Evolutionary conservation across 2,329 filamentous ascomycete genomes (phyloP), one percentile per base, ranked within the genome.

Genomic region (Colletotrichum graminicola): DNA sequence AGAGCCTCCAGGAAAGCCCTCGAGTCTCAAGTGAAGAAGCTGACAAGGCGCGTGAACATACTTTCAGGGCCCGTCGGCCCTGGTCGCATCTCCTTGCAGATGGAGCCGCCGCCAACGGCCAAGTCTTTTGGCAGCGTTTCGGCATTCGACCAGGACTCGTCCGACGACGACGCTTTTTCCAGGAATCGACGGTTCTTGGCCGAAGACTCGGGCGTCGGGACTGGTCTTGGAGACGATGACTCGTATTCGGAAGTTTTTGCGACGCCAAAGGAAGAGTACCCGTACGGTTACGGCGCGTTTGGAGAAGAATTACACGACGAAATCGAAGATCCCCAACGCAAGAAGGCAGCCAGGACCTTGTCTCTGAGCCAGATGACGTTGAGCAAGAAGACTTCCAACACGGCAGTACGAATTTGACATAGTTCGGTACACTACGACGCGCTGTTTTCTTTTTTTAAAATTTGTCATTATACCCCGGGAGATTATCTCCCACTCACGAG

Each of bases 311-410:
- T 83, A 73, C 78, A 71, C 49, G 79, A 76, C 32, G 82, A 82
- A 34, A 81, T 81, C 26, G 80, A 82, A 61, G 79, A 80, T 12
- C 75, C 79, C 26, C 80, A 78, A 56, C 79, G 81, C 62, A 86
- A 87, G 73, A 88, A 83, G 77, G 89, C 90, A 1, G 89, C 88
- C 29, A 87, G 88, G 74, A 91, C 89, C 54, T 84, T 94, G 76
- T 93, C 88, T 36, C 82, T 92, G 14, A 89, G 88, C 71, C 88
- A 89, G 76, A 78, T 91, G 75, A 91, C 89, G 1, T 80, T 87
- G 74, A 82, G 80, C 52, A 82, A 81, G 75, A 78, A 79, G 29
- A 12, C 59, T 21, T 71, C 68, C 7, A 47, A 34, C 23, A 47
- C 45, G n/a, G 65, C 45, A 32, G 43, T 71, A n/a, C 57, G 45